These are phyloP conservation scores for Cylindrodendrum hubeiense DNA, from an alignment of 2,329 filamentous ascomycete species.

Conservation along the genomic window DNA sequence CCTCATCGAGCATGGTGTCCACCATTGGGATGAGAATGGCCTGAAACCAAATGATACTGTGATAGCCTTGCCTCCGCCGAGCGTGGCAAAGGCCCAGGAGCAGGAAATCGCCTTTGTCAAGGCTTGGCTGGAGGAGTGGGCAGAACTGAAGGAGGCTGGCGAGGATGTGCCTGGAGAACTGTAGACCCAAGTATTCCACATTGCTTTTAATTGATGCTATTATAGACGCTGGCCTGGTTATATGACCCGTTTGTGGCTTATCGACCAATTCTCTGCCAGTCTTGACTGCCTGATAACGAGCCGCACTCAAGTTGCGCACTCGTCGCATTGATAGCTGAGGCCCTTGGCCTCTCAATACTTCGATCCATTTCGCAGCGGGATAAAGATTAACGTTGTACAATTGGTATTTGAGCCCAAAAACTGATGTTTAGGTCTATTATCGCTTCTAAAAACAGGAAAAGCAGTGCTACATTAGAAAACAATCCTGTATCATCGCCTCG, in stretches of 20 bases:
- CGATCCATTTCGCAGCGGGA: no score
- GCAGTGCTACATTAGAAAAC: no score
- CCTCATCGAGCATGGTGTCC: constrained; percentile 80
- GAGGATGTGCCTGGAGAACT: constrained; percentile 8
- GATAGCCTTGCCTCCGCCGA: constrained; percentile 69
- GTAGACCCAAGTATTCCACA: constrained; percentile 9
- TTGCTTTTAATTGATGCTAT: background rate
- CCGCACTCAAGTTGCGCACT: background rate
- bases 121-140: constrained; percentile 75
- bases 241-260: background rate
- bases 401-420: no score
- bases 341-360: no score
- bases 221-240: background rate
- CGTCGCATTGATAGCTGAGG: constrained; percentile 11
- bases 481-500: no score
- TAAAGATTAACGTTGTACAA: no score
- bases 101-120: constrained; percentile 72
- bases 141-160: constrained; percentile 32
- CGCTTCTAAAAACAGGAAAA: no score
- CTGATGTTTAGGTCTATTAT: no score
- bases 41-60: constrained; percentile 68
- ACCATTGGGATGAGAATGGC: constrained; percentile 85
- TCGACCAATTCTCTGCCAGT: background rate
- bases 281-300: background rate
- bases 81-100: constrained; percentile 70